Percentiles rank a stretch among this genome's conserved stretches.
phyloP scores from a whole-genome alignment of 192 early-diverging fungal species.

The Pilobolus umbonatus region DNA sequence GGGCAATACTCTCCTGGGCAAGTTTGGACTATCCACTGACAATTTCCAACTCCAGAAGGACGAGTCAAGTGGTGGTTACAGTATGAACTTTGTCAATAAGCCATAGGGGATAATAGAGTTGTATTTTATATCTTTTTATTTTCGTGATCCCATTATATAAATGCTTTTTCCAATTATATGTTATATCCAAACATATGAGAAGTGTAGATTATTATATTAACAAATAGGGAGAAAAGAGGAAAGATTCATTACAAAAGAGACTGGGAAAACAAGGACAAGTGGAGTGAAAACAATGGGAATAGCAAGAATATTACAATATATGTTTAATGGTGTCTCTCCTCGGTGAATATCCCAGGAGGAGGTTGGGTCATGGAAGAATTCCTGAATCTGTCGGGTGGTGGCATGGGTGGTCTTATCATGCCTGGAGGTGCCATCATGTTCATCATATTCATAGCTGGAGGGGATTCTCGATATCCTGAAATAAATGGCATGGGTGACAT shows the following conservation, averaged over 20 bases:
- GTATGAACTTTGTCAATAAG: conserved; percentile 61
- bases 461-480: too few relatives aligned
- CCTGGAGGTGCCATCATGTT: conserved; percentile 9
- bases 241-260: neutral
- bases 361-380: neutral
- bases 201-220: neutral
- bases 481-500: conserved; percentile 16
- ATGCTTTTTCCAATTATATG: neutral
- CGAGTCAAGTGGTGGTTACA: conserved; percentile 48
- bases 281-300: neutral
- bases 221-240: neutral
- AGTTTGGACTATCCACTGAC: conserved; percentile 67
- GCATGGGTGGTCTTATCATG: conserved; percentile 9
- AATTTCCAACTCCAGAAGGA: conserved; percentile 68
- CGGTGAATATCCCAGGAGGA: conserved; percentile 12
- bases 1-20: conserved; percentile 69
- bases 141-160: neutral
- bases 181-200: neutral
- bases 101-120: neutral
- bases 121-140: neutral
- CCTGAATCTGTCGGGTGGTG: too few relatives aligned
- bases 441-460: conserved; percentile 14
- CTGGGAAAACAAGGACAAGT: neutral
- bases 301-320: neutral
- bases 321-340: neutral